Conservation (phyloP, 106 monocot species). For the Acanthochlamys bracteata region DNA sequence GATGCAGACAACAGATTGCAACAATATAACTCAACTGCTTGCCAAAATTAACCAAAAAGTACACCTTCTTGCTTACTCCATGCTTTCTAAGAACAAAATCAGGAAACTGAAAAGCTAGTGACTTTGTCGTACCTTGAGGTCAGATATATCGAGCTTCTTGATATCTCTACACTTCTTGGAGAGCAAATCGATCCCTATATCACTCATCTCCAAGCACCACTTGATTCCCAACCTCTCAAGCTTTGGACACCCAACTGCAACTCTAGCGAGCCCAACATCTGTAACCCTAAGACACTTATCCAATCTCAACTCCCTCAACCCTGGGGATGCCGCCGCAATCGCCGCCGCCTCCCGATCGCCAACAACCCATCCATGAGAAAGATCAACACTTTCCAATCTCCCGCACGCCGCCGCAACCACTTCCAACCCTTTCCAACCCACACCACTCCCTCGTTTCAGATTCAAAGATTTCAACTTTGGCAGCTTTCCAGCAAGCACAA, state of each 20-base stretch:
- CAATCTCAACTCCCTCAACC: slow-evolving; percentile 47
- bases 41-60: too few species aligned
- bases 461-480: slow-evolving; percentile 23
- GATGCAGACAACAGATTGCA: too few species aligned
- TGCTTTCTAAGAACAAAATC: too few species aligned
- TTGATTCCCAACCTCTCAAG: slow-evolving; percentile 59
- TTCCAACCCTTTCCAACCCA: slow-evolving; percentile 66
- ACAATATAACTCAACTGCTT: too few species aligned
- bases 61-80: too few species aligned
- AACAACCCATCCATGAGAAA: slow-evolving; percentile 52
- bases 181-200: slow-evolving; percentile 72
- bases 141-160: slow-evolving; percentile 56
- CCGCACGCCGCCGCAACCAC: slow-evolving; percentile 44
- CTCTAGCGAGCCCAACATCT: slow-evolving; percentile 71
- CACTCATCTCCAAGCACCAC: slow-evolving; percentile 79
- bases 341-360: slow-evolving; percentile 78
- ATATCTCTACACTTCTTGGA: slow-evolving; percentile 65
- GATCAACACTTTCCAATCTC: slow-evolving; percentile 56
- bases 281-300: slow-evolving; percentile 70
- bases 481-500: not conserved
- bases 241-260: slow-evolving; percentile 49
- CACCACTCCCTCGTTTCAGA: slow-evolving; percentile 40
- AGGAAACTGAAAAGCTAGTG: too few species aligned
- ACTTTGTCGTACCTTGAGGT: slow-evolving; percentile 44
- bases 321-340: slow-evolving; percentile 35